Evolutionary conservation across 257 asterid species (phyloP).

Genomic region (Penstemon davidsonii): DNA sequence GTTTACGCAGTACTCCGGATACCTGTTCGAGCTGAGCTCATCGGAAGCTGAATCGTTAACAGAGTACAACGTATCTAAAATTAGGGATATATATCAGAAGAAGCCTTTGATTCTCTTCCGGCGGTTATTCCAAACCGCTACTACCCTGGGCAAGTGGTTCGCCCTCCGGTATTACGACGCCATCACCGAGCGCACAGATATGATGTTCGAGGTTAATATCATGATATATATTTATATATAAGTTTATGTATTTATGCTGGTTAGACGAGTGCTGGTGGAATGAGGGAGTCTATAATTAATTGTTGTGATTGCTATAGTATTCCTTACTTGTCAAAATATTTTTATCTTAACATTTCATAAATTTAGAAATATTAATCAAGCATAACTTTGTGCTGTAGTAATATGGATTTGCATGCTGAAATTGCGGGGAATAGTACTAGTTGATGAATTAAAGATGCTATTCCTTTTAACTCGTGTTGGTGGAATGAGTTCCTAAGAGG

Average conservation of each 20-base stretch:
- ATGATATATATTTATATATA: too few species aligned
- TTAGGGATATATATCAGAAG: constrained; percentile 59
- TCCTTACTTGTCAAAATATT: too few species aligned
- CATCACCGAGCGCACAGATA: constrained; percentile 63
- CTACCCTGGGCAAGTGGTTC: constrained; percentile 90
- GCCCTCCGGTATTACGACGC: constrained; percentile 76
- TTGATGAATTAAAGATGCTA: background rate
- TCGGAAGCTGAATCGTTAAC: constrained; percentile 73
- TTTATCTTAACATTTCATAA: too few species aligned
- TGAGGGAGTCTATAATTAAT: too few species aligned
- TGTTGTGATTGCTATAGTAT: too few species aligned
- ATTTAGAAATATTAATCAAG: too few species aligned
- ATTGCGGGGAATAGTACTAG: background rate
- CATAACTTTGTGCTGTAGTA: too few species aligned
- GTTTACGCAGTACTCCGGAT: constrained; percentile 83
- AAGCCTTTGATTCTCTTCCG: constrained; percentile 79
- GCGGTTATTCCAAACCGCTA: constrained; percentile 68
- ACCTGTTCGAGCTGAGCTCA: constrained; percentile 67
- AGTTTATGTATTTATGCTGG: background rate
- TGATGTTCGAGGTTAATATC: constrained; percentile 69
- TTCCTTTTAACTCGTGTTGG: too few species aligned
- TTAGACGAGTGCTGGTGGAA: background rate
- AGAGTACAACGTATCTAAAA: constrained; percentile 62
- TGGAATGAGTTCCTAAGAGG: too few species aligned
- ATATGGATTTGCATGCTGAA: too few species aligned